Percentiles rank a stretch among this genome's conserved stretches.
Evolutionary conservation across 2,329 filamentous ascomycete species (phyloP).

Genomic region (Tolypocladium endophyticum): DNA sequence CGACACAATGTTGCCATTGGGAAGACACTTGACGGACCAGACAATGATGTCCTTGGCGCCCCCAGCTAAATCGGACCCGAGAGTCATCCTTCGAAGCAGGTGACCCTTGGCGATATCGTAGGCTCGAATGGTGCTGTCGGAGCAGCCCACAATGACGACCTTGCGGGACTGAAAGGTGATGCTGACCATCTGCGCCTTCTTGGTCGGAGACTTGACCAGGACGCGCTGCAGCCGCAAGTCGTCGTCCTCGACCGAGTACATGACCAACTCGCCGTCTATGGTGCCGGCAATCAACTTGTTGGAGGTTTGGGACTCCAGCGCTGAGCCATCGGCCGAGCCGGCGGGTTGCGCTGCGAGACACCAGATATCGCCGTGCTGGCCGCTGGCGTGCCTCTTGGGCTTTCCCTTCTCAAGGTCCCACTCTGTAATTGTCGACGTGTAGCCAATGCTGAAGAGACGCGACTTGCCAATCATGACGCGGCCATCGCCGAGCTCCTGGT

Average conservation of each 20-base stretch:
- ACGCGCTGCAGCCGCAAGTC: slow-evolving; percentile 72
- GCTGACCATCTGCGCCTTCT: slow-evolving; percentile 82
- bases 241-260: slow-evolving; percentile 77
- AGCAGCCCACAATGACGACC: slow-evolving; percentile 79
- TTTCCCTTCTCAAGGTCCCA: slow-evolving; percentile 80
- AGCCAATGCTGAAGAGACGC: slow-evolving; percentile 91
- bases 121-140: slow-evolving; percentile 89
- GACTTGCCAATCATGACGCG: slow-evolving; percentile 58
- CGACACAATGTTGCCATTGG: slow-evolving; percentile 82
- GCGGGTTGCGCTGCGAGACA: slow-evolving; percentile 80
- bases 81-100: slow-evolving; percentile 69
- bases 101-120: slow-evolving; percentile 76
- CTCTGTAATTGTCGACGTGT: slow-evolving; percentile 84
- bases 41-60: slow-evolving; percentile 80
- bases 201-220: slow-evolving; percentile 65
- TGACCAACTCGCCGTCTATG: slow-evolving; percentile 78
- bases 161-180: slow-evolving; percentile 81
- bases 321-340: slow-evolving; percentile 6
- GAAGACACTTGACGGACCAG: slow-evolving; percentile 84
- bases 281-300: slow-evolving; percentile 74
- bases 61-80: slow-evolving; percentile 67
- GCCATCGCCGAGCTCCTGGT: slow-evolving; percentile 55
- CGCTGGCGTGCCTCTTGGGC: slow-evolving; percentile 72
- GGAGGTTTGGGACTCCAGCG: slow-evolving; percentile 22
- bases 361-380: slow-evolving; percentile 95